Evolutionary conservation across 2,329 filamentous ascomycete species (phyloP), one percentile per base, ranked within the genome.

Genomic region (Zasmidium cellare): DNA sequence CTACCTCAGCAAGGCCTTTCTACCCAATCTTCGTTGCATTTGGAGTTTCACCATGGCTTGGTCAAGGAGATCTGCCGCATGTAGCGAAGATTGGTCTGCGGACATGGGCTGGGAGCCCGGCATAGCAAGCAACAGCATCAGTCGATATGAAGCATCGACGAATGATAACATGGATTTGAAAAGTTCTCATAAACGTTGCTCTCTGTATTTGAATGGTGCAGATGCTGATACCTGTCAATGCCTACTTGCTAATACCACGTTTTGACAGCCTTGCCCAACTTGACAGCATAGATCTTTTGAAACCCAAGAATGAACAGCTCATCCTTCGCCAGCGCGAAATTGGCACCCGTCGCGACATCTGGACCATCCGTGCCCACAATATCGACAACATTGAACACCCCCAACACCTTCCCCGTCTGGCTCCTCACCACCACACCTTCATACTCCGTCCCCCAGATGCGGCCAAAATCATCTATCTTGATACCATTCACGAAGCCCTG

Each of bases 61-160:
- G 14, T 45, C 51, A 45, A 45, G 51, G 51, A 46, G 38, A 45
- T 53, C 22, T 53, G 51, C 51, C 44, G 51, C 51, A 53, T 53
- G 38, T 53, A 46, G 35, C 14, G 51, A 53, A 45, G 35, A 46
- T 53, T 46, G 51, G 35, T 53, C 23, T 46, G 51, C 51, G 19
- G 11, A 41, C 35, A 41, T 41, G 35, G 22, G 50, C 22, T 46
- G 50, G 23, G 20, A 25, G 3, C 50, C 19, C 51, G 31, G 51
- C 23, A 44, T 53, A 46, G 51, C 51, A 46, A 16, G 25, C 35
- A 16, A 16, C 35, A 41, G 7, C 11, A 41, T 41, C 46, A 18
- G 23, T 53, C 38, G 44, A 31, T n/a, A 53, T 20, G 38, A 53
- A 53, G 9, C 18, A 46, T 53, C 41, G 41, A 18, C 35, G 16